These are phyloP conservation scores for Thielaviopsis cerberus DNA, from an alignment of 2,329 filamentous ascomycete genomes.

Conservation along the genomic window DNA sequence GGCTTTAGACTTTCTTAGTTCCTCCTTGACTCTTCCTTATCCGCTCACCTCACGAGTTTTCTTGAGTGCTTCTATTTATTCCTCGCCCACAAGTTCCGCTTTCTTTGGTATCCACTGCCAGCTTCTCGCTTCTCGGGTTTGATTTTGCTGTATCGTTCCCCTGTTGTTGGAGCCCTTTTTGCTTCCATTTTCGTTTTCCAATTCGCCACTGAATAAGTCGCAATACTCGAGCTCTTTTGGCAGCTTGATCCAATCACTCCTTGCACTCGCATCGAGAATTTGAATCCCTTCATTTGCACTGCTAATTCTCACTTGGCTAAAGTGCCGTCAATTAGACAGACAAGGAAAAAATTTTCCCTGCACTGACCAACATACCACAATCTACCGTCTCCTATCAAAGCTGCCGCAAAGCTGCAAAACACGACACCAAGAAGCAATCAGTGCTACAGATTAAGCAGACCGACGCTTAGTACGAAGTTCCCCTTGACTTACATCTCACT, in stretches of 20 bases:
- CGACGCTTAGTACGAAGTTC: not conserved
- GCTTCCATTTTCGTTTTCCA: not conserved
- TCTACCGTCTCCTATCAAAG: not conserved
- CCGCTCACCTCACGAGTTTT: not conserved
- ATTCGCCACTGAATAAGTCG: not conserved
- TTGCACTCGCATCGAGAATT: not conserved
- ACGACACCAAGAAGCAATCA: not conserved
- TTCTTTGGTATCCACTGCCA: not conserved
- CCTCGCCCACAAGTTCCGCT: not conserved
- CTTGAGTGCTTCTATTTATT: not conserved
- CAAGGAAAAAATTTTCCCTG: not conserved
- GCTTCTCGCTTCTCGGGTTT: not conserved
- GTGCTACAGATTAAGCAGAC: not conserved
- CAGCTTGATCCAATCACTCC: not conserved
- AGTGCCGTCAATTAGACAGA: not conserved
- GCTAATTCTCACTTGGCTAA: not conserved
- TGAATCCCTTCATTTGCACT: not conserved
- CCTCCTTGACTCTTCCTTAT: not conserved
- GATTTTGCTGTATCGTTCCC: not conserved
- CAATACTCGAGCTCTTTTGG: not conserved
- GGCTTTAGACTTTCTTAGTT: not conserved
- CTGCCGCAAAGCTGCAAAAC: not conserved
- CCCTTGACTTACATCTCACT: not conserved
- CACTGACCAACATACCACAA: not conserved
- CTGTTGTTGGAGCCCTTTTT: not conserved